Base-by-base conservation (phyloP, 2,329 filamentous ascomycete genomes). In the Nemania sp. region DNA sequence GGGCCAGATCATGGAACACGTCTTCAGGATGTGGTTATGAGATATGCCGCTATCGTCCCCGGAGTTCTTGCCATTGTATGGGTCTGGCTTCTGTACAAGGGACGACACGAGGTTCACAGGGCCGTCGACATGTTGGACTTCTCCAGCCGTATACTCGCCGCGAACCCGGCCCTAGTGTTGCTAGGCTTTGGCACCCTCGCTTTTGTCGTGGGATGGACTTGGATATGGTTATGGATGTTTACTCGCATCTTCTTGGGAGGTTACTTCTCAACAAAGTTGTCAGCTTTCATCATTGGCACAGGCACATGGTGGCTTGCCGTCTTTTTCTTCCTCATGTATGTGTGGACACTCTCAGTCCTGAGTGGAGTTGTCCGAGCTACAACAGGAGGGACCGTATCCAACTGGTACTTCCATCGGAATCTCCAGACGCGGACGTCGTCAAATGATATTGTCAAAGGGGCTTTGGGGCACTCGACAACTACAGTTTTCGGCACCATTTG, bases 331-430 rank as follows among this genome's bases (percentile, higher is more conserved):
- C 79, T 98, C 60, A 90, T 97, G 80, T 98, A 97, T 76, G 87
- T 98, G 68, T 99, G 95, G 95, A 95, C 92, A 0, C 81, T 97
- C 43, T 90, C 90, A 2, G 86, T 98, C 59, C 87, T 96, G 72
- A 89, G 92, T 59, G 92, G 92, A 17, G 85, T 98, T 20, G 94
- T 99, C 74, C 88, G 95, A 60, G 89, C 91, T 20, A 95, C 93
- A 15, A 97, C 94, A 13, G 94, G 92, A 21, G 95, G 95, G 11
- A 97, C 94, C 0, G 94, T 98, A 21, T 96, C 92, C 42, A 95
- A 99, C 76, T 99, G 95, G 95, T 99, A 99, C 77, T 99, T 98
- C 76, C 94, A 98, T 76, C 91, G 95, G 64, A 90, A 96, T 69
- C 87, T 88, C 4, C 84, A 88, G 11, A 92, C 94, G 5, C 82